These are phyloP conservation scores for Solidago caesia DNA, from an alignment of 129 eudicot genomes.

Conservation along the genomic window DNA sequence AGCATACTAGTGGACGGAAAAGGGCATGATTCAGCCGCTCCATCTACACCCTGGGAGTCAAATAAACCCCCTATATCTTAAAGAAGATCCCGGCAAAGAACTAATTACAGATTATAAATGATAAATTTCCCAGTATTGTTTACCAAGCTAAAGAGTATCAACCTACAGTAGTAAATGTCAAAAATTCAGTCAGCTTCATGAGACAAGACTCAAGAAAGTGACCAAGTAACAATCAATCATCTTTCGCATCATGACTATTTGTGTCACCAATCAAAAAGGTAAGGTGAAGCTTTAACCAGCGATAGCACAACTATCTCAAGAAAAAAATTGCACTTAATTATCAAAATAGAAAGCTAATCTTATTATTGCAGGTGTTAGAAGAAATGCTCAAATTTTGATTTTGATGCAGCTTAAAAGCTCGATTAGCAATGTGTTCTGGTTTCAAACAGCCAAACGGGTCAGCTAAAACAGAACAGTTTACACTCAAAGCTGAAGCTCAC, in stretches of 20 bases:
- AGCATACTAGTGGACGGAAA: too few species aligned
- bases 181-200: slow-evolving; percentile 5
- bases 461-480: not conserved
- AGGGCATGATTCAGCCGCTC: too few species aligned
- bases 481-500: not conserved
- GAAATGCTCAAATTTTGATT: not conserved
- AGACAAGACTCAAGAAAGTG: not conserved
- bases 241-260: not conserved
- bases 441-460: slow-evolving; percentile 9
- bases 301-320: slow-evolving; percentile 6
- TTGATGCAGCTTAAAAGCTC: slow-evolving; percentile 6
- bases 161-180: slow-evolving; percentile 7
- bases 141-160: not conserved
- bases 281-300: slow-evolving; percentile 6
- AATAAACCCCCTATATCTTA: too few species aligned
- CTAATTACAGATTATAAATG: not conserved
- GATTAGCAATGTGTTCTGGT: slow-evolving; percentile 5
- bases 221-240: slow-evolving; percentile 20
- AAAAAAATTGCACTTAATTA: not conserved
- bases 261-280: not conserved
- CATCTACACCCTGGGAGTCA: too few species aligned
- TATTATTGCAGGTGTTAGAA: not conserved
- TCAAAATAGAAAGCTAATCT: too few species aligned
- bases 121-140: not conserved
- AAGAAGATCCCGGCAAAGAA: not conserved